Evolutionary conservation across 1,284 basidiomycete species (phyloP), one percentile per base, ranked within the genome.

Genomic region (Ceratobasidium sp.): DNA sequence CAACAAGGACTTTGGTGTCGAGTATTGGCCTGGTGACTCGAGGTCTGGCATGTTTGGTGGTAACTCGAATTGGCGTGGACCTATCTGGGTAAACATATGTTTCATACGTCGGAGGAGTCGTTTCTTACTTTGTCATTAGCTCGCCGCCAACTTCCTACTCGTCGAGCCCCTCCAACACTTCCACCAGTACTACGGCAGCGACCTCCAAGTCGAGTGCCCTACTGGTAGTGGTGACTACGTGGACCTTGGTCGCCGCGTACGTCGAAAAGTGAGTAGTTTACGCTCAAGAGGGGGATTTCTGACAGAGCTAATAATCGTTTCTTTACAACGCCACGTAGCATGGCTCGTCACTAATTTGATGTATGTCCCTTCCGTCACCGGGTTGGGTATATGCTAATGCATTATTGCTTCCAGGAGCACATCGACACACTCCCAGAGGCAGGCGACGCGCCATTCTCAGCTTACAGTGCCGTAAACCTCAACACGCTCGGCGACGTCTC

Each of bases 21-120:
- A 89, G 50, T 99, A 98, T 83, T 99, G 97, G 97, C 96, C 97
- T 0, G 97, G 96, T 18, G 97, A 99, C 80, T 98, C 95, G 1
- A 89, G 89, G 79, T 96, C 94, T 38, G 96, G 95, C 73, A 98
- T 99, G 97, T 98, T 98, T 81, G 97, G 97, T 70, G 96, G 96
- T 41, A 98, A 98, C 82, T 96, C 94, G 21, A 98, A 99, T 63
- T 76, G 73, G 75, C 18, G 76, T 72, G 91, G 91, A 16, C 91
- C 91, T 6, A 92, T 93, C 73, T 93, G 92, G 91, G 78, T 83
- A 86, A 76, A 18, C 54, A 3, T 30, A 52, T 66, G 21, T 30
- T 30, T 32, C 30, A 57, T 57, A 11, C 50, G n/a, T n/a, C n/a
- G n/a, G n/a, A n/a, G n/a, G n/a, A n/a, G n/a, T n/a, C n/a, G n/a